phyloP scores from a whole-genome alignment of 164 flowering plant genomes.

The Nymphaea colorata region DNA sequence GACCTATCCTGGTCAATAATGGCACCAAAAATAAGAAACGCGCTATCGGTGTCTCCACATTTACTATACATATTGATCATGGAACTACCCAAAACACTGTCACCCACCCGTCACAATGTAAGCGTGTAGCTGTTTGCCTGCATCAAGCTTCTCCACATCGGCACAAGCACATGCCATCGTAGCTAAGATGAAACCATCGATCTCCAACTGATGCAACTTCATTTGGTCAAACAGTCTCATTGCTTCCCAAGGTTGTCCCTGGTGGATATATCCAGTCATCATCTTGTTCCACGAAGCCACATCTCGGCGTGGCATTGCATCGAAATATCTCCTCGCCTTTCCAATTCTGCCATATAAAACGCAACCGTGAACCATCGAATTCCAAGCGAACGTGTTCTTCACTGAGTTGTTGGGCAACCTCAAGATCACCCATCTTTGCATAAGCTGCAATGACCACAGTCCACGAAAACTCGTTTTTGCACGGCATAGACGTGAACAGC shows the following conservation, averaged over 20 bases:
- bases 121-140: conserved; percentile 63
- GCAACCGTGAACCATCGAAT: conserved; percentile 56
- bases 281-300: neutral
- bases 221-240: conserved; percentile 41
- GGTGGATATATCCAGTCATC: conserved; percentile 2
- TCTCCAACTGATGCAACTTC: conserved; percentile 12
- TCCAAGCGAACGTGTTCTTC: conserved; percentile 47
- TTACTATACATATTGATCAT: conserved; percentile 62
- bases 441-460: conserved; percentile 37
- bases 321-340: neutral
- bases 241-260: conserved; percentile 34
- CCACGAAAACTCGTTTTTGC: conserved; percentile 42
- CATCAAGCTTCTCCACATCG: conserved; percentile 25
- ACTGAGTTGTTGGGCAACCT: conserved; percentile 23
- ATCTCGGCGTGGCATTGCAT: neutral
- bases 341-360: conserved; percentile 7
- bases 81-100: conserved; percentile 48
- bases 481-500: conserved; percentile 52
- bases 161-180: conserved; percentile 47
- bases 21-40: conserved; percentile 25
- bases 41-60: conserved; percentile 56
- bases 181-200: conserved; percentile 42
- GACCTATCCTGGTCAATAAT: conserved; percentile 42
- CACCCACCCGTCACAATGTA: conserved; percentile 27
- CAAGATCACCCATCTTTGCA: conserved; percentile 32